These are phyloP conservation scores for Apiospora koreana DNA, from an alignment of 2,329 filamentous ascomycete genomes.

Conservation along the genomic window DNA sequence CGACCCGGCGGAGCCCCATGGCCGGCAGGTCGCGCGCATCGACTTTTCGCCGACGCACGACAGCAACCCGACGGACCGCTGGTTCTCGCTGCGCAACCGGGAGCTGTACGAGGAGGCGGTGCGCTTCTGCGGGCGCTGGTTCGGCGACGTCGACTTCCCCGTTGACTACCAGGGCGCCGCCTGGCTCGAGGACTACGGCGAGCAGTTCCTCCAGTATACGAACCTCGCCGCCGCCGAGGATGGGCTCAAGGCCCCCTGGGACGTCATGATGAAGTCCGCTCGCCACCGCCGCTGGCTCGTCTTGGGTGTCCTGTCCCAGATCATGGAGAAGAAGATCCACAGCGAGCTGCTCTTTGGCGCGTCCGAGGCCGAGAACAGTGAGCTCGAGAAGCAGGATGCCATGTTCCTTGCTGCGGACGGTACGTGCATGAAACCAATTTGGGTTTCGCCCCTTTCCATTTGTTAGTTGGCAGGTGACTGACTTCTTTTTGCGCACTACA, in stretches of 20 bases:
- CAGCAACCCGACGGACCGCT: conserved; percentile 25
- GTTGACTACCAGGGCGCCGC: conserved; percentile 21
- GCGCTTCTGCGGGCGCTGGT: conserved; percentile 28
- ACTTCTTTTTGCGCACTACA: conserved; percentile 17
- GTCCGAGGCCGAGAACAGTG: conserved; percentile 20
- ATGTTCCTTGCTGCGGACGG: conserved; percentile 34
- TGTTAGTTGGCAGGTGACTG: not conserved
- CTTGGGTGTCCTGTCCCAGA: conserved; percentile 37
- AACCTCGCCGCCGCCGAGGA: conserved; percentile 37
- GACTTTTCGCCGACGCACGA: conserved; percentile 26
- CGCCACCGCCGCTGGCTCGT: conserved; percentile 35
- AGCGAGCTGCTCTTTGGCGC: conserved; percentile 42
- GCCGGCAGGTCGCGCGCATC: conserved; percentile 24
- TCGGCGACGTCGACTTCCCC: conserved; percentile 24
- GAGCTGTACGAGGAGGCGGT: conserved; percentile 28
- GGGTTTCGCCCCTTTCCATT: not conserved
- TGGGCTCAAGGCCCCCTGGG: conserved; percentile 34
- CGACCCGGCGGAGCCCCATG: not conserved
- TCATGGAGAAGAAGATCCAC: conserved; percentile 41
- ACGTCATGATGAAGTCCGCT: conserved; percentile 31
- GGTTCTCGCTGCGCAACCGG: conserved; percentile 25
- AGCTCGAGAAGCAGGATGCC: conserved; percentile 33
- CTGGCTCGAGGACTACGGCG: conserved; percentile 28
- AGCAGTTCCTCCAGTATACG: conserved; percentile 37
- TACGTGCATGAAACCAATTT: conserved; percentile 21